Base-by-base conservation (phyloP, 208 protist genomes). In the Phytomonas sp. region DNA sequence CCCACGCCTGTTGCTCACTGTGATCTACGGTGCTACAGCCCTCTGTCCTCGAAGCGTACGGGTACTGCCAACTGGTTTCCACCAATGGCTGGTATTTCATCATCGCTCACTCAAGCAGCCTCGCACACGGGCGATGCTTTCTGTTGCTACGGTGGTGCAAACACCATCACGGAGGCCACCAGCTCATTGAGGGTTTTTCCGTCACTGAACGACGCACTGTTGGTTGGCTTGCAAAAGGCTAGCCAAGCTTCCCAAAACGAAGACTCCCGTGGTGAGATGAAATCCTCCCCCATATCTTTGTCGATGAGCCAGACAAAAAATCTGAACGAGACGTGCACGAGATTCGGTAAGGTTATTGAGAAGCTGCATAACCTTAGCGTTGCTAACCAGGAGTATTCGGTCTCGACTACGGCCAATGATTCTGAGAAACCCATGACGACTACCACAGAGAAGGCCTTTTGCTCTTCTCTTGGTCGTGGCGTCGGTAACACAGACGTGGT, bases 81-180 rank as follows among this genome's bases (percentile, higher is more conserved):
- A 60, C 56, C 70, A 64, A 60, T 59, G 34, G 56, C 30, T 13
- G 28, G 34, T 53, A 62, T 31, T 61, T 30, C 26, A 65, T 32
- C 23, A 30, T 30, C 11, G 28, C 31, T 2, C 56, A 68, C 56
- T 62, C 53, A 33, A 34, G 23, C 28, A 15, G 62, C 17, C 26
- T 59, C 0, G 33, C 40, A 33, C 40, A 6, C 40, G 7, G 40
- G 40, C 13, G 20, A 51, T 51, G 9, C 40, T 6, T 51, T 51
- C 40, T 15, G 1, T 15, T 3, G 40, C 40, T 51, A 2, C 13
- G 13, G 40, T 6, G 9, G 40, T 20, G 40, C 40, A 15, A 51
- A 51, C 13, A 51, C 40, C 40, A 40, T 9, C 36, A 40, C 9
- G 36, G 36, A 40, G 36, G 9, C 36, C 13, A 51, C 13, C 40